Evolutionary conservation across 106 monocot species (phyloP), one percentile per base, ranked within the genome.

Genomic region (Phalaenopsis aphrodite): DNA sequence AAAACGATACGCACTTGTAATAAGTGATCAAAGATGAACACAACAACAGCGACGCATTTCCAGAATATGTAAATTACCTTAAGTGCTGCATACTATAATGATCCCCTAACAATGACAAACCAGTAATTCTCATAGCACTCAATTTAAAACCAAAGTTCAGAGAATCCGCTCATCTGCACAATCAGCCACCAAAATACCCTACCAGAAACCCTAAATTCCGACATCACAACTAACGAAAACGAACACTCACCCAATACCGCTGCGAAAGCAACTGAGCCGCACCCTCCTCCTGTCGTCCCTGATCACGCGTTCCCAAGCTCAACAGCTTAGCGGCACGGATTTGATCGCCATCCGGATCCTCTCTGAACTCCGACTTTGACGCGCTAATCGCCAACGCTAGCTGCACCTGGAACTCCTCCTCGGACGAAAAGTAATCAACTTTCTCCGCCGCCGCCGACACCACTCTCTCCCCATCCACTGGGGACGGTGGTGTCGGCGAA

Each of bases 331-430:
- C 78, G 36, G 89, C 87, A 12, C 94, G 86, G 84, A 94, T 94
- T 91, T 94, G 92, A 83, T 98, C 92, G 24, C 87, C 85, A 55
- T 91, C 88, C 1, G 84, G 91, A 83, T 93, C 92, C 4, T 81
- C 88, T 83, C 83, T 78, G 56, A 77, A 86, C 73, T 95, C 90
- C 49, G 89, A 86, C 66, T 94, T 89, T 19, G 97, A 98, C 39
- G 93, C 96, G 76, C 94, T 94, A 80, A 99, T 87, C 75, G 98
- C 95, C 78, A 99, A 77, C 67, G 98, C 98, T 71, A 99, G 89
- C 77, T 99, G 94, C 81, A 99, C 83, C 93, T 99, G 98, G 79
- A 84, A 99, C 84, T 99, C 98, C 88, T 99, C 98, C 80, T 99
- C 98, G 37, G 88, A 87, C 56, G 82, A 81, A 79, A 87, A 89